Percentiles rank a stretch among this genome's conserved stretches.
These are phyloP conservation scores for Aspergillus sergii DNA, from an alignment of 2,329 filamentous ascomycete genomes.

Conservation along the genomic window DNA sequence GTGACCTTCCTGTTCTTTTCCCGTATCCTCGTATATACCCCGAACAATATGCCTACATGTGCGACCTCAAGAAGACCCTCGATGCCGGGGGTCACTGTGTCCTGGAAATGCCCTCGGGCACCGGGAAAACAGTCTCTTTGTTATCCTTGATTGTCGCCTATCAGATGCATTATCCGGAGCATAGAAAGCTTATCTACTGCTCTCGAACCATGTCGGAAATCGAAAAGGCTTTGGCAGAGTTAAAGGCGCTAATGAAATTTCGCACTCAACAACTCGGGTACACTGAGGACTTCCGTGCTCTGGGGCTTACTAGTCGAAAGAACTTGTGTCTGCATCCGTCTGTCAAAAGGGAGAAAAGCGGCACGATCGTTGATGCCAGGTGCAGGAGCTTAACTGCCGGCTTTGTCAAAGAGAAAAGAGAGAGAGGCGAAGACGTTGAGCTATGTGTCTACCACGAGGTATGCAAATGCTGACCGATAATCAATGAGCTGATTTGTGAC, in stretches of 20 bases:
- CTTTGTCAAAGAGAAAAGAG: slow-evolving; percentile 97
- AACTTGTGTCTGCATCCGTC: slow-evolving; percentile 95
- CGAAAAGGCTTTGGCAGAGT: slow-evolving; percentile 90
- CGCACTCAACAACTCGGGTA: slow-evolving; percentile 84
- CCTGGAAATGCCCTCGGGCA: slow-evolving; percentile 97
- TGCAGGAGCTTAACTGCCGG: slow-evolving; percentile 94
- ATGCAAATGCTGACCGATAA: slow-evolving; percentile 27
- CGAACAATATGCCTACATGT: slow-evolving; percentile 79
- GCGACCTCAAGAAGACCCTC: slow-evolving; percentile 82
- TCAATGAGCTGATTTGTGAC: slow-evolving; percentile 22
- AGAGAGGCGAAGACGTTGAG: slow-evolving; percentile 90
- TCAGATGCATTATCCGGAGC: slow-evolving; percentile 89
- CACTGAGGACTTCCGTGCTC: slow-evolving; percentile 87
- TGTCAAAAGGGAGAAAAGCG: slow-evolving; percentile 95
- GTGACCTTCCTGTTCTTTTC: slow-evolving; percentile 70
- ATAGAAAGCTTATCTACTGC: slow-evolving; percentile 96
- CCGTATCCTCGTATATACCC: slow-evolving; percentile 76
- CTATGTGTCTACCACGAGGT: slow-evolving; percentile 95
- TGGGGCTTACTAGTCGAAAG: slow-evolving; percentile 94
- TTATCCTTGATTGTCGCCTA: slow-evolving; percentile 96
- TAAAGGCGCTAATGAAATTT: slow-evolving; percentile 94
- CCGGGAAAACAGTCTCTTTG: slow-evolving; percentile 94
- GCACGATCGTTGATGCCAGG: slow-evolving; percentile 88
- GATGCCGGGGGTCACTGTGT: slow-evolving; percentile 95
- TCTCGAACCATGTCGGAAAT: slow-evolving; percentile 99